These are phyloP conservation scores for Colletotrichum sp. DNA, from an alignment of 2,329 filamentous ascomycete species.

Conservation along the genomic window DNA sequence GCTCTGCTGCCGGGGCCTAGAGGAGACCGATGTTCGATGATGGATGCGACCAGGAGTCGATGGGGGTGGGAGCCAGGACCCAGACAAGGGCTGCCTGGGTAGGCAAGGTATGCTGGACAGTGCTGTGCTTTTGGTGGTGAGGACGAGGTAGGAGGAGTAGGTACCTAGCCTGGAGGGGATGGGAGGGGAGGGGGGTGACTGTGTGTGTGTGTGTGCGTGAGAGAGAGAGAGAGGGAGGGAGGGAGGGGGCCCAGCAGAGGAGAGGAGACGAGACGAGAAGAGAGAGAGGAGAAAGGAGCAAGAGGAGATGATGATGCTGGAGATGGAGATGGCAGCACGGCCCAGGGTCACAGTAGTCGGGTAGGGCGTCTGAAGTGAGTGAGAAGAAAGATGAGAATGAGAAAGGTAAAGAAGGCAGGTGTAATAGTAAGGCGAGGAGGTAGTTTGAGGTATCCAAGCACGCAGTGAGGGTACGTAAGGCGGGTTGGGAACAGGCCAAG, in stretches of 20 bases:
- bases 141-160: not conserved
- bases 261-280: not conserved
- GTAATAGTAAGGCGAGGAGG: not conserved
- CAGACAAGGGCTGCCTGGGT: conserved; percentile 9
- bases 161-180: not conserved
- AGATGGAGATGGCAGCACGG: not conserved
- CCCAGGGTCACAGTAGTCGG: not conserved
- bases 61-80: conserved; percentile 1
- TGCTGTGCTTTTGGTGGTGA: not conserved
- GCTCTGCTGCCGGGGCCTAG: not conserved
- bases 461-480: not conserved
- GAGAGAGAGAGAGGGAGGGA: not conserved
- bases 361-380: not conserved
- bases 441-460: not conserved
- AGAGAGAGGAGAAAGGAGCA: not conserved
- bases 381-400: not conserved
- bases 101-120: conserved; percentile 11
- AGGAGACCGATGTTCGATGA: conserved; percentile 18
- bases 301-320: not conserved
- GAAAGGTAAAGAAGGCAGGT: not conserved
- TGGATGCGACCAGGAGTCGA: conserved; percentile 18
- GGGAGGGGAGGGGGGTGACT: not conserved
- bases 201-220: too few relatives aligned
- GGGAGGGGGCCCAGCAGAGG: not conserved
- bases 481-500: not conserved